These are phyloP conservation scores for Phytophthora sp. DNA, from an alignment of 352 stramenopile species.

Conservation along the genomic window DNA sequence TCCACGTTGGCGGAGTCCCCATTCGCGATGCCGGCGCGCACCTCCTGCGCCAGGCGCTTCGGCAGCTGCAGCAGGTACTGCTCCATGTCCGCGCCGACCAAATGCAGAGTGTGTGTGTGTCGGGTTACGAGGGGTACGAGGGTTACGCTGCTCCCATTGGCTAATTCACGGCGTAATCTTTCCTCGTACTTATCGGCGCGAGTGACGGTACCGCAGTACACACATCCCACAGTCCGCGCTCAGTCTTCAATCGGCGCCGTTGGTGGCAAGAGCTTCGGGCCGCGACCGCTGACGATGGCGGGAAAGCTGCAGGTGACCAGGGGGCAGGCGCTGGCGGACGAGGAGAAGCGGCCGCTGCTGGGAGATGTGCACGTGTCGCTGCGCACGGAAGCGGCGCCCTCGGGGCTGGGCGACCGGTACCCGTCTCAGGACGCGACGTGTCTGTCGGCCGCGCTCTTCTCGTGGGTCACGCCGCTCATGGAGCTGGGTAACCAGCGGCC, in stretches of 20 bases:
- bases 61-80: constrained; percentile 88
- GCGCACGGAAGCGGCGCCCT: constrained; percentile 3
- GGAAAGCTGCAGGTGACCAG: constrained; percentile 31
- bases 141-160: constrained; percentile 4
- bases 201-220: background rate
- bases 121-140: background rate
- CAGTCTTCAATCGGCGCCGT: constrained; percentile 11
- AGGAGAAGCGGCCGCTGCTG: constrained; percentile 37
- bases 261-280: too few relatives aligned
- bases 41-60: constrained; percentile 78
- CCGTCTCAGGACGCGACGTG: constrained; percentile 63
- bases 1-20: constrained; percentile 71
- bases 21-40: constrained; percentile 68
- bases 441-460: constrained; percentile 66
- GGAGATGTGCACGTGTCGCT: constrained; percentile 32
- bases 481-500: constrained; percentile 68
- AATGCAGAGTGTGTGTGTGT: too few relatives aligned
- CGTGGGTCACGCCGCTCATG: constrained; percentile 82
- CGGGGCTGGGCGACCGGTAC: constrained; percentile 55
- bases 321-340: constrained; percentile 8
- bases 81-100: constrained; percentile 77
- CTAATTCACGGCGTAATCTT: too few relatives aligned
- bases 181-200: too few relatives aligned
- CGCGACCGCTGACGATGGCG: too few relatives aligned
- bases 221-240: constrained; percentile 14